These are phyloP conservation scores for Macadamia integrifolia DNA, from an alignment of 164 flowering plant genomes.

Conservation along the genomic window DNA sequence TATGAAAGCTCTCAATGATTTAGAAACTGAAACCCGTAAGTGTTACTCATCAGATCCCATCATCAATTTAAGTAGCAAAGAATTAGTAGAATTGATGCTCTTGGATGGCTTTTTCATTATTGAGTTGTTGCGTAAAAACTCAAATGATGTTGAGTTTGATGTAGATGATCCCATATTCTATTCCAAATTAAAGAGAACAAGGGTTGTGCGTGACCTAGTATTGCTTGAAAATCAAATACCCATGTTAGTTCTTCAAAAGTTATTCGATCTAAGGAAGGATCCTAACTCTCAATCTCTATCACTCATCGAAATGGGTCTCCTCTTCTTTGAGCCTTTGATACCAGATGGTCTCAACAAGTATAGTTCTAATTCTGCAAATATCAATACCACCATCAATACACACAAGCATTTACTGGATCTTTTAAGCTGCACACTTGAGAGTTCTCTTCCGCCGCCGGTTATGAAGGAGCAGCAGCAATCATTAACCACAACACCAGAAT, in stretches of 20 bases:
- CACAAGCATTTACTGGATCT: slow-evolving; percentile 4
- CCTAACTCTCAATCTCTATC: neutral
- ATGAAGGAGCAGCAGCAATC: neutral
- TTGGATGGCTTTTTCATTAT: slow-evolving; percentile 54
- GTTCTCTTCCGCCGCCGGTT: too few relatives aligned
- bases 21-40: slow-evolving; percentile 35
- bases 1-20: slow-evolving; percentile 17
- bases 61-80: slow-evolving; percentile 24
- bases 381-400: too few relatives aligned
- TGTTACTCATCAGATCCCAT: slow-evolving; percentile 50
- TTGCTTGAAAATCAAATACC: slow-evolving; percentile 61
- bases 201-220: slow-evolving; percentile 44
- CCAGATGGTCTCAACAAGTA: too few relatives aligned
- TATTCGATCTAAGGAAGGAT: neutral
- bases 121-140: slow-evolving; percentile 26
- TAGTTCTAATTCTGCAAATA: too few relatives aligned
- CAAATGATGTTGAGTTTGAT: too few relatives aligned
- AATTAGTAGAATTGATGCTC: slow-evolving; percentile 52
- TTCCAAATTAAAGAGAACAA: slow-evolving; percentile 35
- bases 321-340: neutral
- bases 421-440: neutral
- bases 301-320: neutral
- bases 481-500: neutral
- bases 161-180: slow-evolving; percentile 45
- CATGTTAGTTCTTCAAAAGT: slow-evolving; percentile 28